Evolutionary conservation across 192 early-diverging fungal species (phyloP).

Genomic region (Linnemannia schmuckeri): DNA sequence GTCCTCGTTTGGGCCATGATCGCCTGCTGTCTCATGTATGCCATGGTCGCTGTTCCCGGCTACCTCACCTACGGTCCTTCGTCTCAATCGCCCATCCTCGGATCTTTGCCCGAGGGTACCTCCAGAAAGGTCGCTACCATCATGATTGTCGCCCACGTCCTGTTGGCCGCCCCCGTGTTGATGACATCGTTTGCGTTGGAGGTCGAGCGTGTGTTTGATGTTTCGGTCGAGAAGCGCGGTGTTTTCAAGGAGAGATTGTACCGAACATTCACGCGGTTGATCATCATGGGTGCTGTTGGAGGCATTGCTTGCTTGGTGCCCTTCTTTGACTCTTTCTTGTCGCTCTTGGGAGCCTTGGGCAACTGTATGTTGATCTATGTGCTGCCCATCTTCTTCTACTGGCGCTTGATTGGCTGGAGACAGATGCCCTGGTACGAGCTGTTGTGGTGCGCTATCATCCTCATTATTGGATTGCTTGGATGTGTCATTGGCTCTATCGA

Average conservation of each 20-base stretch:
- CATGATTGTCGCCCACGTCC: conserved; percentile 75
- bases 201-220: conserved; percentile 66
- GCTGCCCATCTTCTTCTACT: conserved; percentile 67
- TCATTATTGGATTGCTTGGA: conserved; percentile 66
- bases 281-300: conserved; percentile 57
- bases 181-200: conserved; percentile 75
- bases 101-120: conserved; percentile 66
- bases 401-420: conserved; percentile 63
- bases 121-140: conserved; percentile 63
- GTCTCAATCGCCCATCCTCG: conserved; percentile 70
- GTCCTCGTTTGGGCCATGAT: conserved; percentile 65
- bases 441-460: conserved; percentile 42
- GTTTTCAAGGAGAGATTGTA: conserved; percentile 54
- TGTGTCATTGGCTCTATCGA: conserved; percentile 76
- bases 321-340: conserved; percentile 72
- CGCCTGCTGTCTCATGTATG: conserved; percentile 73
- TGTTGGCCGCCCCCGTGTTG: conserved; percentile 75
- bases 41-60: conserved; percentile 70
- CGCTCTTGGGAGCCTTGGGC: conserved; percentile 69
- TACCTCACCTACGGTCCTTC: conserved; percentile 73
- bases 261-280: conserved; percentile 61
- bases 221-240: conserved; percentile 56
- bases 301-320: conserved; percentile 64
- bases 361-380: conserved; percentile 70
- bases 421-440: conserved; percentile 53